Evolutionary conservation across 148 eudicot genomes (phyloP).

Genomic region (Rhododendron kiyosumense): DNA sequence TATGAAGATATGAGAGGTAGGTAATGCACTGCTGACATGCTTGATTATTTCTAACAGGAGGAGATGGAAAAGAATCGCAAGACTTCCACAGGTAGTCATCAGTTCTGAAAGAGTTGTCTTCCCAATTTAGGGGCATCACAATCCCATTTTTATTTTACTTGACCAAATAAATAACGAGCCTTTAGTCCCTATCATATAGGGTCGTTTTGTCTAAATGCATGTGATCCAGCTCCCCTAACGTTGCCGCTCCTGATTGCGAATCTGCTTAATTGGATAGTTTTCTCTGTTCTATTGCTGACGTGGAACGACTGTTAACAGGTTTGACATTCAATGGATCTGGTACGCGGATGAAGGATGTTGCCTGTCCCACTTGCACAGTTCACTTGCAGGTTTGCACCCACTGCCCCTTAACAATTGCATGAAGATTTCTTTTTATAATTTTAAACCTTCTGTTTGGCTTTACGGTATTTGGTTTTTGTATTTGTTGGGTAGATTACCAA

Average conservation of each 20-base stretch:
- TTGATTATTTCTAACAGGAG: slow-evolving; percentile 56
- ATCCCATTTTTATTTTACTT: neutral
- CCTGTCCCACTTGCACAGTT: slow-evolving; percentile 92
- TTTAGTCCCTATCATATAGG: neutral
- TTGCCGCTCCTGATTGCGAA: neutral
- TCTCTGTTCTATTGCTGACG: neutral
- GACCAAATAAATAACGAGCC: neutral
- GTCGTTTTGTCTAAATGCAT: neutral
- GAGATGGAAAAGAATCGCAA: slow-evolving; percentile 74
- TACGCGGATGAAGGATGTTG: slow-evolving; percentile 73
- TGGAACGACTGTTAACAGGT: slow-evolving; percentile 35
- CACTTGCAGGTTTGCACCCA: slow-evolving; percentile 68
- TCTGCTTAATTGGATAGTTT: neutral
- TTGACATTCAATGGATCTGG: slow-evolving; percentile 39
- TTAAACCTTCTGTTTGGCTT: neutral
- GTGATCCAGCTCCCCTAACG: neutral
- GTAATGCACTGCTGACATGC: neutral
- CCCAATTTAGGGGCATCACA: neutral
- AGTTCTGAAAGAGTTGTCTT: neutral
- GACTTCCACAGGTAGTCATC: slow-evolving; percentile 53
- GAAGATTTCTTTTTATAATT: neutral
- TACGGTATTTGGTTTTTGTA: neutral
- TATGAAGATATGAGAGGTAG: neutral
- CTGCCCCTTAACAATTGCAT: neutral
- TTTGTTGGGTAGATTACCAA: neutral